Base-by-base conservation (phyloP, 306 rosid species). In the Casuarina cunninghamiana region DNA sequence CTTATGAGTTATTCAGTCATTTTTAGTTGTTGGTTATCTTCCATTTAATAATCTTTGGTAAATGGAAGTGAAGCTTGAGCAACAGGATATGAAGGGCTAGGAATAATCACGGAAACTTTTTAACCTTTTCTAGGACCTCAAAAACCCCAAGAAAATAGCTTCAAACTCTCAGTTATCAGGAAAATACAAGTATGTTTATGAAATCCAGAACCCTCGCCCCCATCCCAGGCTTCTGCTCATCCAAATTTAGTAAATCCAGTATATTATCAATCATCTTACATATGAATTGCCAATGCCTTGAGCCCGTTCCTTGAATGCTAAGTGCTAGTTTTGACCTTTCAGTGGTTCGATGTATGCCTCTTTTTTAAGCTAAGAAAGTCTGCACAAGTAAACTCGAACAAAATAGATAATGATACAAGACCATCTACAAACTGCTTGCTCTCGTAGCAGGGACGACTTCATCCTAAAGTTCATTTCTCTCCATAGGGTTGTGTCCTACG, bases 21-120 rank as follows among this genome's bases (percentile, higher is more conserved):
- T 13, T 66, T 66, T 6, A 6, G 16, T 41, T 41, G 8, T 0
- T 41, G 15, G 17, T 66, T 13, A 9, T 37, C n/a, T 66, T 66
- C 50, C 3, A 42, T 16, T 66, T 41, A 17, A 42, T 39, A 15
- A 42, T 66, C 0, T 42, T 6, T 43, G 21, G 42, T 41, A 10
- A 26, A 17, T 66, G 71, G 49, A 66, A 42, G 49, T 66, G 71
- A 66, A 66, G 35, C 71, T 16, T 66, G 35, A 66, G 35, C 11
- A 66, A 42, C 71, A 42, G 50, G 50, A n/a, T 66, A 66, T 17
- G 26, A 66, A 66, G 42, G 41, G 49, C 71, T 66, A 6, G 50
- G n/a, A 66, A 66, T 41, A 66, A 6, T 41, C 48, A 66, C 21
- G 42, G 21, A 66, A 38, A 41, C 48, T 66, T 66, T 17, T 38